Evolutionary conservation across 2,329 filamentous ascomycete species (phyloP).

Genomic region (Xylariaceae sp.): DNA sequence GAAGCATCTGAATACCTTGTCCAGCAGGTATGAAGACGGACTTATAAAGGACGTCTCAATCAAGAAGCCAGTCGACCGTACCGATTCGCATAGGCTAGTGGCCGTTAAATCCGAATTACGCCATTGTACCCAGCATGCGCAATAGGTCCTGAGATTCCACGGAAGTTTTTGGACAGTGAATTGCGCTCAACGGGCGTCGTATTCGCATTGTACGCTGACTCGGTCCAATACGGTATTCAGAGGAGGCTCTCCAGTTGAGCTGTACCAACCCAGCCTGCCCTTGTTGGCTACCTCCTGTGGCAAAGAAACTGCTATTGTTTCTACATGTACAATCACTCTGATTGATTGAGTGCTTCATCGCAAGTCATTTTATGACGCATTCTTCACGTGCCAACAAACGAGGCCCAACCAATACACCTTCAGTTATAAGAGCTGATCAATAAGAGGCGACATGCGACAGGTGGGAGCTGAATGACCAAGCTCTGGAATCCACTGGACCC

Average conservation of each 20-base stretch:
- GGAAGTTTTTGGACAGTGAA: constrained; percentile 1
- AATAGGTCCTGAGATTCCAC: constrained; percentile 1
- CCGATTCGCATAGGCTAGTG: not conserved
- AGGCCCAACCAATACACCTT: no score
- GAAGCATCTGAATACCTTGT: not conserved
- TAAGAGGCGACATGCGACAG: constrained; percentile 19
- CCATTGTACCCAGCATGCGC: not conserved
- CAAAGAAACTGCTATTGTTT: constrained; percentile 6
- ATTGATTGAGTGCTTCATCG: constrained; percentile 4
- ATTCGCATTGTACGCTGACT: constrained; percentile 18
- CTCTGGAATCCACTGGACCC: not conserved
- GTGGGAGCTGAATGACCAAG: constrained; percentile 20
- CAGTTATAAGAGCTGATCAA: constrained; percentile 20
- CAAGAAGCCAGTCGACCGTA: not conserved
- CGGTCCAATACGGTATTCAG: not conserved
- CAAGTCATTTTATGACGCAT: constrained; percentile 15
- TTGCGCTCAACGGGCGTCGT: constrained; percentile 14
- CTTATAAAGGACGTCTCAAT: not conserved
- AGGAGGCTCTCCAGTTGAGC: not conserved
- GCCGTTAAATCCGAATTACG: not conserved
- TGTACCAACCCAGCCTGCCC: not conserved
- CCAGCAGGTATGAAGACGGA: not conserved
- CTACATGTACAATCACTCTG: not conserved
- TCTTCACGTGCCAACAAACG: constrained; percentile 15
- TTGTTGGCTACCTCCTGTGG: constrained; percentile 10